Evolutionary conservation across 129 eudicot species (phyloP), one percentile per base, ranked within the genome.

Genomic region (Erigeron canadensis): DNA sequence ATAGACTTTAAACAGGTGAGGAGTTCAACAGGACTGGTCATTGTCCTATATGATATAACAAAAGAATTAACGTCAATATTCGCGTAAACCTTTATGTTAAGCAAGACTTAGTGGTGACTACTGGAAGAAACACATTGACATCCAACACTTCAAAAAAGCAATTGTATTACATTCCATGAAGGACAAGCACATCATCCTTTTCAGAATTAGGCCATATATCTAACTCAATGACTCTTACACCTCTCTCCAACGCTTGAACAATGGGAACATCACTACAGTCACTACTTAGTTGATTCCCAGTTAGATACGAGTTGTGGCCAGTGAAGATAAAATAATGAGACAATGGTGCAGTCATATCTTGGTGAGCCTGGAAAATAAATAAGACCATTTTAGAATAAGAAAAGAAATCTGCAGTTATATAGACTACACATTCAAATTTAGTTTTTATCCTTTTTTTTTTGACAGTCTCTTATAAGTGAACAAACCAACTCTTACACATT

Each of bases 141-240:
- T 65, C 19, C 75, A 16, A 28, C 60, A 76, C 41, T 28, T 23
- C 8, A 38, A 54, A 21, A 2, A 63, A 61, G 34, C 18, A 50
- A 42, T 5, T 0, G 58, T 19, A 56, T 65, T 81, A 93, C 98
- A 86, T 80, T 79, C 98, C 98, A 82, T 93, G 98, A 73, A 89
- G 96, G 48, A 93, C 98, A 55, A 81, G 34, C 2, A 93, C 84
- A 53, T 89, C 78, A 34, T 93, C 95, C 3, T 86, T 81, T 7
- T 79, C 15, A 39, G 98, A 93, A 80, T 93, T 93, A 22, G 98
- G 96, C 98, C 98, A 93, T 75, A 93, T 83, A 72, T 93, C 98
- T 80, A 93, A 80, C 77, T 93, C 98, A 53, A 93, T 87, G 28
- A 87, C 98, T 82, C 98, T 83, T 28, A 93, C 98, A 7, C 95